These are phyloP conservation scores for Podospora conica DNA, from an alignment of 495 filamentous ascomycete species.

Conservation along the genomic window DNA sequence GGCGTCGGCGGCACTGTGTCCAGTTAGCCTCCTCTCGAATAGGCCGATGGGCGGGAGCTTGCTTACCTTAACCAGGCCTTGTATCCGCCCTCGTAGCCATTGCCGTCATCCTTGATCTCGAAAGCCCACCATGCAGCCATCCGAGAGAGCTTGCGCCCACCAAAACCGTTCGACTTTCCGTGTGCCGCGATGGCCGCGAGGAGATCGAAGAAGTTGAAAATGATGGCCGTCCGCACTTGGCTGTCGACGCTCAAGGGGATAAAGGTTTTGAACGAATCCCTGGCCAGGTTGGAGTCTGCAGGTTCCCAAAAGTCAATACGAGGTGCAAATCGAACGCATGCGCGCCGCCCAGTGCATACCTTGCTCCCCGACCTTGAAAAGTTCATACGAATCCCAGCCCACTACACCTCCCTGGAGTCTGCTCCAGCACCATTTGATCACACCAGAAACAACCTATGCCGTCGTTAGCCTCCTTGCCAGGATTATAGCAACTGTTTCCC, in stretches of 20 bases:
- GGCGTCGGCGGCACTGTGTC: slow-evolving; percentile 78
- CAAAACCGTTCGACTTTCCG: slow-evolving; percentile 88
- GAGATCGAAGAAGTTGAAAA: slow-evolving; percentile 95
- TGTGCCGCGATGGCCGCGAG: slow-evolving; percentile 73
- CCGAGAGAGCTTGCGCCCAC: slow-evolving; percentile 87
- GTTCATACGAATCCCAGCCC: slow-evolving; percentile 93
- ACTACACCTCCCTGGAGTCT: slow-evolving; percentile 87
- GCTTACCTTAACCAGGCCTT: slow-evolving; percentile 61
- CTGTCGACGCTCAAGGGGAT: slow-evolving; percentile 92
- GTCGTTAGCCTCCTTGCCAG: slow-evolving; percentile 13
- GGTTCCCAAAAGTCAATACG: slow-evolving; percentile 7
- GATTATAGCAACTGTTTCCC: slow-evolving; percentile 14
- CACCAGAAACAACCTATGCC: slow-evolving; percentile 77
- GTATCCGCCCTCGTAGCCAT: slow-evolving; percentile 95
- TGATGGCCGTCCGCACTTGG: slow-evolving; percentile 76
- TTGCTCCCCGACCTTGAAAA: slow-evolving; percentile 91
- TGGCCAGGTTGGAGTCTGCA: slow-evolving; percentile 83
- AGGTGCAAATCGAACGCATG: background rate
- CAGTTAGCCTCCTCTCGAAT: slow-evolving; percentile 22
- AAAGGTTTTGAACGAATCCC: slow-evolving; percentile 92
- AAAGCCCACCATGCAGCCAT: slow-evolving; percentile 99
- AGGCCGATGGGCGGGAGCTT: background rate
- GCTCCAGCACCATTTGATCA: slow-evolving; percentile 99
- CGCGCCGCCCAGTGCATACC: slow-evolving; percentile 46
- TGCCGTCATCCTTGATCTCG: slow-evolving; percentile 75